Evolutionary conservation across 78 protist species (phyloP).

Genomic region (Dictyostelium brefeldianum): DNA sequence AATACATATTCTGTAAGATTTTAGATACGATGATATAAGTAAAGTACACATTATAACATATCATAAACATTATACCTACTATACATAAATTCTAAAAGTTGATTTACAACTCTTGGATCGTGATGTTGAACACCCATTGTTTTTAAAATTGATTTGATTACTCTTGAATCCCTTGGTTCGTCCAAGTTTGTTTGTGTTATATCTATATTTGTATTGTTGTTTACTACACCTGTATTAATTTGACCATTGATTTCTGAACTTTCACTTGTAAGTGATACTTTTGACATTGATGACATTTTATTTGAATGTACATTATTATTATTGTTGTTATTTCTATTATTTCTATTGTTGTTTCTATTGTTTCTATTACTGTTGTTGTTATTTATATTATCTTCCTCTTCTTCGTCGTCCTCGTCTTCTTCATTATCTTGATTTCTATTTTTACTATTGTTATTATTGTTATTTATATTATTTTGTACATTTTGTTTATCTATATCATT

Average conservation of each 20-base stretch:
- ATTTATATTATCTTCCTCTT: not conserved
- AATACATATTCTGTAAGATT: conserved; percentile 32
- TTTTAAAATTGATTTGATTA: conserved; percentile 67
- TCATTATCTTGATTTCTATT: not conserved
- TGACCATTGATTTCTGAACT: conserved; percentile 11
- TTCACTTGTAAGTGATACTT: conserved; percentile 4
- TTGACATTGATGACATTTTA: conserved; percentile 29
- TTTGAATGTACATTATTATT: not conserved
- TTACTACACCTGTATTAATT: not conserved
- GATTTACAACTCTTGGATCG: conserved; percentile 73
- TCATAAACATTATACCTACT: conserved; percentile 1
- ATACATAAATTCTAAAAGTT: conserved; percentile 68
- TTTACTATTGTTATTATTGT: not conserved
- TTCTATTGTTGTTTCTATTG: not conserved
- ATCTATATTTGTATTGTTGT: conserved; percentile 54
- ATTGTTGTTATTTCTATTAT: not conserved
- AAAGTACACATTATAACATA: not conserved
- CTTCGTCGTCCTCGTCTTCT: not conserved
- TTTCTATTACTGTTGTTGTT: not conserved
- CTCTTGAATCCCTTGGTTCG: conserved; percentile 73
- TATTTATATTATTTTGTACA: not conserved
- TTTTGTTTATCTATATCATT: not conserved
- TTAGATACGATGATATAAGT: not conserved
- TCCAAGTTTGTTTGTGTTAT: conserved; percentile 60
- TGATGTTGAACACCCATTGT: conserved; percentile 75